phyloP scores from a whole-genome alignment of 371 early-diverging fungal genomes.

The Coemansia sp. region DNA sequence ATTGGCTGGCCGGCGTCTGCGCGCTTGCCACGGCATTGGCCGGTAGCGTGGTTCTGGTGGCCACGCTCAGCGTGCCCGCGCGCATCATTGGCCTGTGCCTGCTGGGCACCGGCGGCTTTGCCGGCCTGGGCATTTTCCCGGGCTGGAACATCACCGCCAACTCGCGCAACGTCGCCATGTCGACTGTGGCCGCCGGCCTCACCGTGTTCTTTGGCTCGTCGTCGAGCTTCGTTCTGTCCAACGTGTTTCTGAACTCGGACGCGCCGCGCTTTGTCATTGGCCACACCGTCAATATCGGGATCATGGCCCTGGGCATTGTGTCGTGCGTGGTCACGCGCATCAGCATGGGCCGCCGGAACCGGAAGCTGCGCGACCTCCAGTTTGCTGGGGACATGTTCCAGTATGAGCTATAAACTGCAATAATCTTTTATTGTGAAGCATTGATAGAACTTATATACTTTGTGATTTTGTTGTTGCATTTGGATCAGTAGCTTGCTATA shows the following conservation, averaged over 20 bases:
- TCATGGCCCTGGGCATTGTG: conserved; percentile 16
- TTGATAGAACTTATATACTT: too few species aligned
- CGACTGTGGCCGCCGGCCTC: conserved; percentile 33
- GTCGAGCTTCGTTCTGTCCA: conserved; percentile 27
- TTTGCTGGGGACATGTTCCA: neutral
- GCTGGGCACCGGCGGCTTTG: conserved; percentile 28
- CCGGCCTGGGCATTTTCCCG: conserved; percentile 30
- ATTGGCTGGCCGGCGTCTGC: conserved; percentile 62
- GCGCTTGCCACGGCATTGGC: conserved; percentile 49
- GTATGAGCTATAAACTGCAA: neutral
- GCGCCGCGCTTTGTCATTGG: conserved; percentile 40
- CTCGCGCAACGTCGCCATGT: conserved; percentile 32
- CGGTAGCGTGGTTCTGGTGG: conserved; percentile 27
- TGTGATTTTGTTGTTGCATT: too few species aligned
- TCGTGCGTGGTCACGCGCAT: conserved; percentile 18
- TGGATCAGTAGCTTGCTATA: too few species aligned
- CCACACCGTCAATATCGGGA: conserved; percentile 27
- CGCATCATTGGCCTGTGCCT: conserved; percentile 39
- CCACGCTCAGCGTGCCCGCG: conserved; percentile 27
- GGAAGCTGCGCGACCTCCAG: neutral
- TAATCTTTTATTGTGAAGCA: too few species aligned
- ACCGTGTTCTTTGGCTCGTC: conserved; percentile 41
- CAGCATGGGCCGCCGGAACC: conserved; percentile 42
- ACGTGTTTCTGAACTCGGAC: conserved; percentile 40
- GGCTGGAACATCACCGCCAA: conserved; percentile 37